A percentile compares a stretch with the other conserved stretches of the same genome.
phyloP scores from a whole-genome alignment of 2,329 filamentous ascomycete species.

The Aspergillus novofumigatus region DNA sequence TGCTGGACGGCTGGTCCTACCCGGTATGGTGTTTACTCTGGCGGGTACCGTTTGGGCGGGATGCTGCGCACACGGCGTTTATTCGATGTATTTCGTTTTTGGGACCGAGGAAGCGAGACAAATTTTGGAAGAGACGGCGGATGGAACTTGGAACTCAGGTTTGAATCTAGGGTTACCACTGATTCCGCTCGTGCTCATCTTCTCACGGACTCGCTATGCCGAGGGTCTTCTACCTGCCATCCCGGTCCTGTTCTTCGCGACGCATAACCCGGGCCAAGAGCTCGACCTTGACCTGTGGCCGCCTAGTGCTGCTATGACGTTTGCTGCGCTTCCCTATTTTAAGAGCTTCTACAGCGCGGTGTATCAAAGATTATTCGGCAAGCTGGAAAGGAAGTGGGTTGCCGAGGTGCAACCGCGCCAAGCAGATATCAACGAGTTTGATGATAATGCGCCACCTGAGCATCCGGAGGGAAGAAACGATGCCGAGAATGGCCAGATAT shows the following conservation, averaged over 20 bases:
- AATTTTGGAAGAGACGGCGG: constrained; percentile 46
- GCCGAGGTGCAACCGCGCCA: constrained; percentile 58
- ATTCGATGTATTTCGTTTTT: constrained; percentile 63
- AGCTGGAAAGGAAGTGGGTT: constrained; percentile 57
- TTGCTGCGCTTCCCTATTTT: constrained; percentile 63
- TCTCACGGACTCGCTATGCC: constrained; percentile 61
- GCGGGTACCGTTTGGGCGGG: constrained; percentile 48
- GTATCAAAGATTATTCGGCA: constrained; percentile 57
- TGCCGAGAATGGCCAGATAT: constrained; percentile 38
- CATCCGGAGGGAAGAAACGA: constrained; percentile 30
- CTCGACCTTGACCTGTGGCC: constrained; percentile 60
- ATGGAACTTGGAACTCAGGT: constrained; percentile 43
- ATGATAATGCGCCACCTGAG: constrained; percentile 32
- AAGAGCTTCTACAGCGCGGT: constrained; percentile 60
- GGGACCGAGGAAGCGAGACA: constrained; percentile 56
- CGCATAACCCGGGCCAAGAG: constrained; percentile 41
- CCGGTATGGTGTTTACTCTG: constrained; percentile 55
- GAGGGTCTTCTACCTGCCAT: constrained; percentile 62
- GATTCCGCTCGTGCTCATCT: constrained; percentile 63
- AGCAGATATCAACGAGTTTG: constrained; percentile 35
- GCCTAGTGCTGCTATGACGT: constrained; percentile 61
- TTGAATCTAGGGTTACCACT: constrained; percentile 60
- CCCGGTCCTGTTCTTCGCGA: constrained; percentile 54
- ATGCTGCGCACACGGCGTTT: constrained; percentile 56
- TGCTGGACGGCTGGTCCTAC: constrained; percentile 58